These are phyloP conservation scores for Pseudofabraea citricarpa DNA, from an alignment of 2,329 filamentous ascomycete species.

Conservation along the genomic window DNA sequence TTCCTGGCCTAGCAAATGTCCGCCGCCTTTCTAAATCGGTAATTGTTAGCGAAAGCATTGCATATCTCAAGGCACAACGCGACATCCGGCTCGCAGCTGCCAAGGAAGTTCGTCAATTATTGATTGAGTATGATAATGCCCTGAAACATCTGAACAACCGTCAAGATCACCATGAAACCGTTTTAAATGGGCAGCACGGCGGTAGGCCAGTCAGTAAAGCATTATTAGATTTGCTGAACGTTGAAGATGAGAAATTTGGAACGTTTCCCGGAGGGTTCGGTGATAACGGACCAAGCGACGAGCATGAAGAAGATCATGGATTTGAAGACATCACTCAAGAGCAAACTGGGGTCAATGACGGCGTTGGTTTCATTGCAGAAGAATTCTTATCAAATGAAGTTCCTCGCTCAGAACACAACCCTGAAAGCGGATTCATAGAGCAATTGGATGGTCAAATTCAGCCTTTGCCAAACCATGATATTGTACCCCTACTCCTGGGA, in stretches of 20 bases:
- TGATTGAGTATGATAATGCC: constrained; percentile 16
- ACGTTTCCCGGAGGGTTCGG: constrained; percentile 19
- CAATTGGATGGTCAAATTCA: too few relatives aligned
- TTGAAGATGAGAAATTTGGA: constrained; percentile 16
- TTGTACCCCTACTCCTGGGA: too few relatives aligned
- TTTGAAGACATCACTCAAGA: background rate
- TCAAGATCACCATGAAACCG: background rate
- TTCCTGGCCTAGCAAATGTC: constrained; percentile 13
- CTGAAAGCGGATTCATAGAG: too few relatives aligned
- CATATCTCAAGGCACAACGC: constrained; percentile 12
- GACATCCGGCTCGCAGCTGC: constrained; percentile 9
- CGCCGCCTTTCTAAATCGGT: constrained; percentile 20
- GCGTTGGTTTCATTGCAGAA: background rate
- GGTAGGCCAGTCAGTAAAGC: constrained; percentile 4
- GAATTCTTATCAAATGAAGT: too few relatives aligned
- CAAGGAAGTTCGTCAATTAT: constrained; percentile 10
- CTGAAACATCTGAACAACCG: constrained; percentile 9
- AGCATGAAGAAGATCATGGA: constrained; percentile 4
- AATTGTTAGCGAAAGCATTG: constrained; percentile 20
- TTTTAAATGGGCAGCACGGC: background rate
- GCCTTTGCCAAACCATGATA: too few relatives aligned
- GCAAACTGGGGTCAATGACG: background rate
- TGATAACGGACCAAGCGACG: constrained; percentile 13
- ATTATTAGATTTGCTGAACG: constrained; percentile 5
- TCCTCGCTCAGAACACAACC: too few relatives aligned